Percentiles rank a stretch among this genome's conserved stretches.
These are phyloP conservation scores for Linum tenue DNA, from an alignment of 345 rosid species.

Conservation along the genomic window DNA sequence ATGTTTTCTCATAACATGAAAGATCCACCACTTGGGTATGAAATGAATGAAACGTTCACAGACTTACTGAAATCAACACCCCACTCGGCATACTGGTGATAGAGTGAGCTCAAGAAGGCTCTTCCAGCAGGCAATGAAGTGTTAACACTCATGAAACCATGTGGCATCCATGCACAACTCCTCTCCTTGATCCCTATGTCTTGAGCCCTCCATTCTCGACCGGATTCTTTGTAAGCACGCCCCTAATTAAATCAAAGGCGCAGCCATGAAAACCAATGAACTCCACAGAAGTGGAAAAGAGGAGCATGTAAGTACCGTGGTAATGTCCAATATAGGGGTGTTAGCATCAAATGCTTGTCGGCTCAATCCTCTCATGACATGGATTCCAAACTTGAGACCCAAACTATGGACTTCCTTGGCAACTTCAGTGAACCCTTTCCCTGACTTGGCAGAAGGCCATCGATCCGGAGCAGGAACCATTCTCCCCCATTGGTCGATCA, in stretches of 20 bases:
- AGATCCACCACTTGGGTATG: not conserved
- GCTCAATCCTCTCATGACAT: constrained; percentile 91
- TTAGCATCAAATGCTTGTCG: constrained; percentile 78
- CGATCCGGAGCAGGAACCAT: constrained; percentile 65
- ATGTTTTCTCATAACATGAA: not conserved
- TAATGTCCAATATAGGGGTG: constrained; percentile 53
- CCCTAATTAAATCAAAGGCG: constrained; percentile 35
- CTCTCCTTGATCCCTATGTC: constrained; percentile 79
- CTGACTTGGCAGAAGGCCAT: constrained; percentile 87
- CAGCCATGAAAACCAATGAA: not conserved
- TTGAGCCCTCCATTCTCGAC: constrained; percentile 55
- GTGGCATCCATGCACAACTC: constrained; percentile 84
- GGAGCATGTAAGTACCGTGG: constrained; percentile 32
- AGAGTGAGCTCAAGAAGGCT: constrained; percentile 81
- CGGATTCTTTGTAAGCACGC: constrained; percentile 46
- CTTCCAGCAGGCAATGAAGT: constrained; percentile 64
- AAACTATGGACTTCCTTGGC: constrained; percentile 64
- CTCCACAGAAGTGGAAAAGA: not conserved
- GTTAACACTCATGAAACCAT: constrained; percentile 89
- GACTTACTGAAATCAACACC: constrained; percentile 86
- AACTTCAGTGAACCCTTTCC: constrained; percentile 72
- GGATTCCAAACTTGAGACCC: constrained; percentile 95
- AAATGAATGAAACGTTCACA: too few relatives aligned
- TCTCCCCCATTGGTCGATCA: constrained; percentile 94
- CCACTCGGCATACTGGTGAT: constrained; percentile 79